Base-by-base conservation (phyloP, 1,139 yeast species). In the Debaryomyces nepalensis region DNA sequence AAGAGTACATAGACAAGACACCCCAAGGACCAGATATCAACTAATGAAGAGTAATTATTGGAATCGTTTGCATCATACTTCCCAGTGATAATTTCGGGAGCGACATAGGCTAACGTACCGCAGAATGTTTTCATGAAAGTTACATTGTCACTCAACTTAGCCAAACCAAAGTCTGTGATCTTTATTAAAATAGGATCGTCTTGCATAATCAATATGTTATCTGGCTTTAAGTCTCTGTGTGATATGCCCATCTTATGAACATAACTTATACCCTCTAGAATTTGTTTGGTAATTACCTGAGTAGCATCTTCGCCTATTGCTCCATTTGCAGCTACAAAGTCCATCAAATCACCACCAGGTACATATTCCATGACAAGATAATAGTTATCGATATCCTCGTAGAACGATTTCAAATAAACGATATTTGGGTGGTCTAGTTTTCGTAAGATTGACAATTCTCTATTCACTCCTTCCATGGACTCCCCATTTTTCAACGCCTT, bases 301-400 rank as follows among this genome's bases (percentile, higher is more conserved):
- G 93, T 86, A 2, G 96, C 95, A 40, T 82, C 90, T 62, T 91
- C 99, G 14, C 95, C 90, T 27, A 91, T 87, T 4, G 95, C 81
- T 1, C 97, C 97, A 62, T 87, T 86, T 2, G 91, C 88, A 0
- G 95, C 93, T 2, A 91, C 95, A 66, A 88, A 90, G 65, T 83
- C 98, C 99, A 93, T 93, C 46, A 93, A 69, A 61, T 93, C 99
- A n/a, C 99, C 99, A 7, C 97, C 97, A 0, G 95, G 84, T 14
- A 93, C 95, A 53, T 84, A 85, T 58, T 93, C 99, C 97, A 93
- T 91, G 4, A 93, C 91, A 49, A 93, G 73, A 59, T 88, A 93
- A 61, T 88, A 88, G 54, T 79, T 81, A 46, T 84, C 87, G 9
- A 73, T 67, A 59, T 91, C 97, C 59, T 90, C 97, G 58, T 83